phyloP scores from a whole-genome alignment of 441 rosid species.

The Populus tomentosa region DNA sequence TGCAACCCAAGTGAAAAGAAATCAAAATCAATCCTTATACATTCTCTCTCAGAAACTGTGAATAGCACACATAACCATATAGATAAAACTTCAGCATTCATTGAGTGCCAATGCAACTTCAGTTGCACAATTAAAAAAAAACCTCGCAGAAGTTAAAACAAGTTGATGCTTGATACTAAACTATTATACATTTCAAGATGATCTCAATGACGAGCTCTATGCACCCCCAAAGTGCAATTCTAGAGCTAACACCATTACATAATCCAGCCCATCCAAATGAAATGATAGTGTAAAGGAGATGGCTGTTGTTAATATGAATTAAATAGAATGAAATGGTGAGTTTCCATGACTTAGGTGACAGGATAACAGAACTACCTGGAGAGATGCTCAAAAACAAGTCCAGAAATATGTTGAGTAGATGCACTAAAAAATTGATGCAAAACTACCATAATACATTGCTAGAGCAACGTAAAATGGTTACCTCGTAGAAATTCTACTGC shows the following conservation, averaged over 20 bases:
- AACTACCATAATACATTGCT: background rate
- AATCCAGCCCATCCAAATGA: background rate
- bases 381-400: background rate
- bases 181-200: background rate
- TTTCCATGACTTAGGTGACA: background rate
- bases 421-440: background rate
- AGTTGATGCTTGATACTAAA: background rate
- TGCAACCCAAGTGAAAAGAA: constrained; percentile 27
- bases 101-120: background rate
- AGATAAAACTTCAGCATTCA: background rate
- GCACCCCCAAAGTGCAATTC: background rate
- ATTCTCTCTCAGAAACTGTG: background rate
- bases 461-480: constrained; percentile 19
- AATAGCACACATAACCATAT: background rate
- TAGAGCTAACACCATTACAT: background rate
- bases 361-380: background rate
- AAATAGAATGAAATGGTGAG: background rate
- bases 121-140: background rate
- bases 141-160: background rate
- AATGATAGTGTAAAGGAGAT: background rate
- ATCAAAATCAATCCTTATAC: background rate
- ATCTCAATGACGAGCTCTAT: background rate
- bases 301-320: background rate
- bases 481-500: constrained; percentile 85
- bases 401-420: background rate